Conservation (phyloP, 805 yeast genomes). For the Schizosaccharomyces osmophilus region DNA sequence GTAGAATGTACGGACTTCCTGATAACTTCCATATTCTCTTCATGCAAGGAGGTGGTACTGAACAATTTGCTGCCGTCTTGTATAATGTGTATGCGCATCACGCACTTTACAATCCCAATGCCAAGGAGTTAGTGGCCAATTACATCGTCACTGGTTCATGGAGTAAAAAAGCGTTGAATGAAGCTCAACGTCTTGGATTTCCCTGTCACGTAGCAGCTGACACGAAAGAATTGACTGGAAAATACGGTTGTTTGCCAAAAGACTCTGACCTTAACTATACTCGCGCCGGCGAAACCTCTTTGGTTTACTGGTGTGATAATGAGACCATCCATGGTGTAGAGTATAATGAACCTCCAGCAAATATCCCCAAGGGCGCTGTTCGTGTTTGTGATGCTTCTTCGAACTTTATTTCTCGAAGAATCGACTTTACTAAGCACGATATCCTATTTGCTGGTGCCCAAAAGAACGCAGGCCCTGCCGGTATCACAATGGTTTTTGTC, state of each 20-base stretch:
- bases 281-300: constrained; percentile 41
- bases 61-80: constrained; percentile 74
- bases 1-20: constrained; percentile 46
- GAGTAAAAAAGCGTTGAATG: constrained; percentile 74
- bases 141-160: constrained; percentile 83
- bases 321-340: constrained; percentile 95
- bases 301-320: constrained; percentile 78
- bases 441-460: constrained; percentile 77
- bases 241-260: constrained; percentile 41
- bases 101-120: constrained; percentile 28
- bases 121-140: constrained; percentile 31
- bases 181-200: constrained; percentile 61
- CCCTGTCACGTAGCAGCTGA: constrained; percentile 46
- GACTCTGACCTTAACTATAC: constrained; percentile 30
- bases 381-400: constrained; percentile 90
- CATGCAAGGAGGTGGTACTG: constrained; percentile 95
- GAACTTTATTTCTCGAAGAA: constrained; percentile 54
- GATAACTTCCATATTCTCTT: constrained; percentile 86
- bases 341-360: constrained; percentile 28
- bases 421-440: constrained; percentile 71
- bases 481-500: constrained; percentile 74
- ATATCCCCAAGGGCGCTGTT: constrained; percentile 43
- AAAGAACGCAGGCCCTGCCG: constrained; percentile 92
- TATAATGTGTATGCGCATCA: constrained; percentile 57
- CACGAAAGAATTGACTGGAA: constrained; percentile 25